Base-by-base conservation (phyloP, 345 rosid genomes). In the Raphanus raphanistrum region DNA sequence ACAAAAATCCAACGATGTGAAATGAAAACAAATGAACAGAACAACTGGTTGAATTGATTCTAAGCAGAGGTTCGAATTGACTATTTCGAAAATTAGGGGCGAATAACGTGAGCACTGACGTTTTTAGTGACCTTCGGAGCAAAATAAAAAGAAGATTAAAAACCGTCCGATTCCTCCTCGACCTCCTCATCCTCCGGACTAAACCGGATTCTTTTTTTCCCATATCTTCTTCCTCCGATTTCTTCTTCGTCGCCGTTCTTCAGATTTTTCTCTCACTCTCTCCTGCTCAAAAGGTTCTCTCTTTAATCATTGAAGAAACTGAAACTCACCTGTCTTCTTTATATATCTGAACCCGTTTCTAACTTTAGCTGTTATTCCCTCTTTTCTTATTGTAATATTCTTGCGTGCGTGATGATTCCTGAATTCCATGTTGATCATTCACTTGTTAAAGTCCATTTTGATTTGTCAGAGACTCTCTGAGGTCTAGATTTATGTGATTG, bases 241-340 rank as follows among this genome's bases (percentile, higher is more conserved):
- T 43, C 29, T 73, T 78, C 12, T 33, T 72, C 73, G 57, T 71
- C 81, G 74, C 78, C 82, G 58, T 79, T 79, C 82, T 79, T 73
- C 75, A 16, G 75, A 74, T 74, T 79, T 48, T 41, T 5, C 17
- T 50, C 41, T 79, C 82, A 68, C 62, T 79, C 75, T 79, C 75
- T 55, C 74, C 75, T 74, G 79, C 82, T 79, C 79, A 59, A 63
- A 28, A 79, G 79, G 82, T 28, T 12, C 16, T 79, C 50, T 79
- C 78, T 32, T 0, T 45, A 6, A 10, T 33, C 64, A 33, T 50
- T 35, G 35, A 59, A 48, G 31, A 59, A 48, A 41, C 10, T 26
- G 45, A 12, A 71, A 28, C 10, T 28, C 36, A 10, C 17, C 26
- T 71, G 0, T 55, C 67, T 33, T 32, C 16, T 45, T 7, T 59